phyloP scores from a whole-genome alignment of 805 yeast genomes.

The Myxozyma neotropica region DNA sequence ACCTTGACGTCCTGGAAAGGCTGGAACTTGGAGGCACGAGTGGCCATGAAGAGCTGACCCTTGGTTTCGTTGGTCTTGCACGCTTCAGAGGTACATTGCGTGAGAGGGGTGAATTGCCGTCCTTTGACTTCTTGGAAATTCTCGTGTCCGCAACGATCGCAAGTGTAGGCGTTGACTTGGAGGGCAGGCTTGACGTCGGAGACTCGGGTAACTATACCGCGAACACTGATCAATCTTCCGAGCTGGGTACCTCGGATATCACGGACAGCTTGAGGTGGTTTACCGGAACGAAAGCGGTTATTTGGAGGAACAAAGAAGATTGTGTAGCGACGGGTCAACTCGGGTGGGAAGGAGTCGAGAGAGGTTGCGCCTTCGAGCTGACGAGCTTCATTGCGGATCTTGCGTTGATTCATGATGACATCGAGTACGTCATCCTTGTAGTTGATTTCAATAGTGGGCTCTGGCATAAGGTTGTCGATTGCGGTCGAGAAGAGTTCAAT shows the following conservation, averaged over 20 bases:
- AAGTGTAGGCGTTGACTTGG: slow-evolving; percentile 89
- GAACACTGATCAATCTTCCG: slow-evolving; percentile 84
- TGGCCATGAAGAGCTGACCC: slow-evolving; percentile 88
- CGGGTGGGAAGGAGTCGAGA: slow-evolving; percentile 71
- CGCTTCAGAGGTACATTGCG: slow-evolving; percentile 79
- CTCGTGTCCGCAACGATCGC: slow-evolving; percentile 97
- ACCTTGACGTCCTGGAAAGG: slow-evolving; percentile 94
- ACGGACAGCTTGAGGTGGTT: slow-evolving; percentile 79
- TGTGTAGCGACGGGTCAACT: slow-evolving; percentile 81
- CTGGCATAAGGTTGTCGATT: slow-evolving; percentile 82
- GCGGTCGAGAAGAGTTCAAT: slow-evolving; percentile 73
- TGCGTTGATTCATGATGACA: slow-evolving; percentile 88
- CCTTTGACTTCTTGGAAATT: slow-evolving; percentile 92
- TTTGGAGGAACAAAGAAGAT: slow-evolving; percentile 80
- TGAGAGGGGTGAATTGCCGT: slow-evolving; percentile 81
- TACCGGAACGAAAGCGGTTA: slow-evolving; percentile 42
- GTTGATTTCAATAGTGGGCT: slow-evolving; percentile 76
- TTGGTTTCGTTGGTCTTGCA: slow-evolving; percentile 78
- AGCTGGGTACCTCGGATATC: slow-evolving; percentile 80
- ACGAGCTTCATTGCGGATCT: slow-evolving; percentile 73
- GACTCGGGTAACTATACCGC: slow-evolving; percentile 94
- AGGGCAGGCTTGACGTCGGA: slow-evolving; percentile 95
- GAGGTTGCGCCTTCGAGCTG: slow-evolving; percentile 66
- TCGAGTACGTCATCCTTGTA: slow-evolving; percentile 90
- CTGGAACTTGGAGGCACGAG: slow-evolving; percentile 93